These are phyloP conservation scores for Hepatocystis sp. DNA, from an alignment of 169 alveolate genomes.

Conservation along the genomic window DNA sequence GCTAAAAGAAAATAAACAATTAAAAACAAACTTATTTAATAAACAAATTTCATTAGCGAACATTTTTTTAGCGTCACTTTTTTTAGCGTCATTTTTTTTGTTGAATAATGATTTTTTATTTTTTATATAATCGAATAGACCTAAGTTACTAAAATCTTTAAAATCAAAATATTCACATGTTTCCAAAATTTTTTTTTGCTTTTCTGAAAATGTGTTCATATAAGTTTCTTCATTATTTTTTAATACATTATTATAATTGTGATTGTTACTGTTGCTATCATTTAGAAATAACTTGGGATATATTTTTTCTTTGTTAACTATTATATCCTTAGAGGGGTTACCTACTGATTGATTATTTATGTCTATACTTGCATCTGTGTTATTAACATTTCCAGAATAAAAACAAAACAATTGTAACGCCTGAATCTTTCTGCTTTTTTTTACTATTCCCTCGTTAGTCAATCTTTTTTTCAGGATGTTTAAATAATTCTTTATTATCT, in stretches of 20 bases:
- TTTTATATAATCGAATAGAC: constrained; percentile 22
- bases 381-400: not conserved
- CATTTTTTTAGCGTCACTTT: constrained; percentile 13
- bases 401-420: constrained; percentile 1
- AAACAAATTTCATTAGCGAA: constrained; percentile 31
- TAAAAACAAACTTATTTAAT: constrained; percentile 34
- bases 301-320: too few species aligned
- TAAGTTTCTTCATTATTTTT: constrained; percentile 5
- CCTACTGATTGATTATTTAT: too few species aligned
- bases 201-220: constrained; percentile 1
- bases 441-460: constrained; percentile 2
- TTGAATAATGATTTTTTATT: constrained; percentile 4
- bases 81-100: too few species aligned
- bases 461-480: constrained; percentile 23
- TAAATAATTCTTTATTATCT: constrained; percentile 34
- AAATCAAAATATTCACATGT: constrained; percentile 14
- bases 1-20: constrained; percentile 12
- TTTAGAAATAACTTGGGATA: too few species aligned
- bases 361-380: not conserved
- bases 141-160: constrained; percentile 18
- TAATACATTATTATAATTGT: too few species aligned
- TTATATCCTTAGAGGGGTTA: too few species aligned
- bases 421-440: not conserved
- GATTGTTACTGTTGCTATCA: too few species aligned
- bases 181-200: constrained; percentile 10